These are phyloP conservation scores for Harringtonia lauricola DNA, from an alignment of 2,329 filamentous ascomycete genomes.

Conservation along the genomic window DNA sequence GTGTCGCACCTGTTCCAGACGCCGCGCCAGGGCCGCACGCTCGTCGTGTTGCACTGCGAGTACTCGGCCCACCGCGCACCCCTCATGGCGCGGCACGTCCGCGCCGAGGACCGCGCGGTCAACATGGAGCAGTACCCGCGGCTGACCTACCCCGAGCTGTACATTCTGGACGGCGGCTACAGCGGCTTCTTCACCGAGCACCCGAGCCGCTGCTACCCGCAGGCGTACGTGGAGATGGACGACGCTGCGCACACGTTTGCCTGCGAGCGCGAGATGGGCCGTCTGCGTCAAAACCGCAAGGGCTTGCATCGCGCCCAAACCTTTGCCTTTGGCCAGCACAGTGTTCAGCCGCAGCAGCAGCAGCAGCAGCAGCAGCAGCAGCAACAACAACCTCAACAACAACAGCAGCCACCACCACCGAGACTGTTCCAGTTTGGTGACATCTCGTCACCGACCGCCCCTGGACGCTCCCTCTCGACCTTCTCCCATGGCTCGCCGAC, in stretches of 20 bases:
- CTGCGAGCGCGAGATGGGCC: conserved; percentile 89
- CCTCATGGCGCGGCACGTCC: conserved; percentile 89
- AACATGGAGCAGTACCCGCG: conserved; percentile 81
- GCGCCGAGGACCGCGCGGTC: conserved; percentile 72
- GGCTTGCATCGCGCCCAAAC: conserved; percentile 83
- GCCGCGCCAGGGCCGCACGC: conserved; percentile 44
- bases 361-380: not conserved
- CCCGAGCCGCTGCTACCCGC: conserved; percentile 73
- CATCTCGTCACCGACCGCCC: too few relatives aligned
- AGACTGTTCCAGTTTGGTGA: too few relatives aligned
- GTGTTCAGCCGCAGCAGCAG: not conserved
- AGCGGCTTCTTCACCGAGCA: conserved; percentile 81
- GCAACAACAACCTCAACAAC: not conserved
- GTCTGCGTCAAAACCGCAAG: conserved; percentile 73
- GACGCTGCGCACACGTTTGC: conserved; percentile 83
- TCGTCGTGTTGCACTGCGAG: conserved; percentile 94
- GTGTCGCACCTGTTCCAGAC: conserved; percentile 62
- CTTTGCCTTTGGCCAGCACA: conserved; percentile 76
- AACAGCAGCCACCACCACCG: too few relatives aligned
- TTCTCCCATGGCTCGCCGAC: conserved; percentile 25
- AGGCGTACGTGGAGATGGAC: conserved; percentile 95
- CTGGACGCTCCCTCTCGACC: too few relatives aligned
- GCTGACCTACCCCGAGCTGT: conserved; percentile 92
- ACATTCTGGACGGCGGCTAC: conserved; percentile 94
- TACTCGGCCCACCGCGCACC: conserved; percentile 95